Conservation (phyloP, 2,329 filamentous ascomycete genomes). For the Penicillium sp. region DNA sequence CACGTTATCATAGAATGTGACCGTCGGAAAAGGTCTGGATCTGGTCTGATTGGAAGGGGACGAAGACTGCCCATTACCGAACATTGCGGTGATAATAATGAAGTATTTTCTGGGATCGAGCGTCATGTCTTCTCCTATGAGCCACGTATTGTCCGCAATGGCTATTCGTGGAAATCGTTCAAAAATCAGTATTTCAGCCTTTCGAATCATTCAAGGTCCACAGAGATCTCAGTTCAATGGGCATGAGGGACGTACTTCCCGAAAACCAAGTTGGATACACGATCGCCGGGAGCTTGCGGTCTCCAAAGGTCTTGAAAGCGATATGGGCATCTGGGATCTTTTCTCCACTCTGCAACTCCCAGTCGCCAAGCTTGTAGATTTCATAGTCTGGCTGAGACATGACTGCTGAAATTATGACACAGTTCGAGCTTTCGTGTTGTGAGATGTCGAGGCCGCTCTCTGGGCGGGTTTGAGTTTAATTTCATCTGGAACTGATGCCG, state of each 20-base stretch:
- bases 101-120: constrained; percentile 61
- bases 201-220: not conserved
- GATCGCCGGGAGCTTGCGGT: constrained; percentile 56
- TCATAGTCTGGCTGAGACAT: constrained; percentile 38
- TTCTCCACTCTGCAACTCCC: constrained; percentile 60
- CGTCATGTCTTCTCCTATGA: constrained; percentile 60
- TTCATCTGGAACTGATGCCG: too few relatives aligned
- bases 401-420: not conserved
- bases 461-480: too few relatives aligned
- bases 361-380: constrained; percentile 58
- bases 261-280: constrained; percentile 76
- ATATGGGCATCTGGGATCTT: constrained; percentile 60
- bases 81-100: constrained; percentile 63
- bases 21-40: constrained; percentile 54
- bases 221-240: too few relatives aligned
- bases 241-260: constrained; percentile 41
- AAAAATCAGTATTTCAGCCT: not conserved
- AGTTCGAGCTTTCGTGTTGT: not conserved
- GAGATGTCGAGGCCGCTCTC: not conserved
- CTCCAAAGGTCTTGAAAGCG: constrained; percentile 71
- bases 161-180: constrained; percentile 23
- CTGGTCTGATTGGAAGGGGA: constrained; percentile 58
- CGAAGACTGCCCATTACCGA: constrained; percentile 63
- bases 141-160: constrained; percentile 69
- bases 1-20: constrained; percentile 65